These are phyloP conservation scores for Cenchrus purpureus DNA, from an alignment of 176 grass and related monocot species.

Conservation along the genomic window DNA sequence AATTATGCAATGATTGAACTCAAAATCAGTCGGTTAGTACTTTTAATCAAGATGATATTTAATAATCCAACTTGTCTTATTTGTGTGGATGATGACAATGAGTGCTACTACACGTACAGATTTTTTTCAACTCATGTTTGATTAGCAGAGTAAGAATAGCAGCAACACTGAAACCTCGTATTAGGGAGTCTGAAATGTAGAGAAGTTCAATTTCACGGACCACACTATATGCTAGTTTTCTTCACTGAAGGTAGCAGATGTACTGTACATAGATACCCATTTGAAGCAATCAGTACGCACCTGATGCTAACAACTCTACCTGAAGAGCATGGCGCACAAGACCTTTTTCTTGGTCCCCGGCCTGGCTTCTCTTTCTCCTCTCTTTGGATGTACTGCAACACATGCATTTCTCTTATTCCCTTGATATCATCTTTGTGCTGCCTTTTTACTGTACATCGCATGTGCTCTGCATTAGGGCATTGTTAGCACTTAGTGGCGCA, in stretches of 20 bases:
- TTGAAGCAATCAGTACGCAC: not conserved
- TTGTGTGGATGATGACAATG: not conserved
- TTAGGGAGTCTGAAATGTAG: not conserved
- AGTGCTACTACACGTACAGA: no score
- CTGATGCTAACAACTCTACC: not conserved
- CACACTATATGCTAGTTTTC: not conserved
- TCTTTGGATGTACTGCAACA: constrained; percentile 11
- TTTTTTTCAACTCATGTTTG: no score
- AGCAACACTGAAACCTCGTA: not conserved
- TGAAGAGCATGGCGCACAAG: constrained; percentile 4
- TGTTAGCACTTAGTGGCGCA: not conserved
- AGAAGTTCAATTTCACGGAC: not conserved
- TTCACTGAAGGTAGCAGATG: not conserved
- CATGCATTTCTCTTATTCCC: not conserved
- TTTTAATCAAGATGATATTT: not conserved
- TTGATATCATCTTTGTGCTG: constrained; percentile 14
- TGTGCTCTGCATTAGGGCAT: not conserved
- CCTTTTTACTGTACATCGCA: constrained; percentile 19
- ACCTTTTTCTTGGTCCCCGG: constrained; percentile 23
- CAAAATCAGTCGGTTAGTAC: not conserved
- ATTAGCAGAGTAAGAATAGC: no score
- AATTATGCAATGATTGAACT: constrained; percentile 10
- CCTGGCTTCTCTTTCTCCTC: not conserved
- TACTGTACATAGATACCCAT: not conserved
- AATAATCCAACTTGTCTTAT: not conserved